Percentiles rank a stretch among this genome's conserved stretches.
Conservation (phyloP, 352 stramenopile genomes). For the Phytophthora meadii region DNA sequence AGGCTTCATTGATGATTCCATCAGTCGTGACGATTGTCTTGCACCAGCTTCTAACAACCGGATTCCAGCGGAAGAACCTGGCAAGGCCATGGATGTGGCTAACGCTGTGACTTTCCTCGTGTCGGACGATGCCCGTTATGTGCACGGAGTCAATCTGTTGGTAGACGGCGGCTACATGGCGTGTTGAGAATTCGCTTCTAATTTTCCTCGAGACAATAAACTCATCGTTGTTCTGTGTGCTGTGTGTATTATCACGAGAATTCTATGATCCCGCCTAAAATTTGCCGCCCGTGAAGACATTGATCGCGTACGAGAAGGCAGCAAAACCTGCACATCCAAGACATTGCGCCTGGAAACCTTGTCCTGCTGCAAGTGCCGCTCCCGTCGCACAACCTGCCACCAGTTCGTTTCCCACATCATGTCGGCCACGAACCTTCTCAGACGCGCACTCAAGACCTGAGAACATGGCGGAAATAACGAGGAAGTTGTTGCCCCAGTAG, state of each 20-base stretch:
- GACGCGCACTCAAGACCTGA: conserved; percentile 94
- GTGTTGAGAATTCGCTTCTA: conserved; percentile 33
- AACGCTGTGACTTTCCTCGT: conserved; percentile 76
- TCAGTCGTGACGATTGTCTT: conserved; percentile 63
- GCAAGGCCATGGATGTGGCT: conserved; percentile 69
- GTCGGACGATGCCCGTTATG: conserved; percentile 68
- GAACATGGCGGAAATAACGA: conserved; percentile 94
- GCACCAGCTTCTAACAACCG: conserved; percentile 51
- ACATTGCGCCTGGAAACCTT: conserved; percentile 93
- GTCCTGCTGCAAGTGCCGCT: conserved; percentile 93
- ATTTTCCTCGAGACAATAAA: neutral
- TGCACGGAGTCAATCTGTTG: conserved; percentile 69
- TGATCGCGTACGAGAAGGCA: conserved; percentile 91
- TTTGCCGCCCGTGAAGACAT: conserved; percentile 86
- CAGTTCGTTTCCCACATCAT: conserved; percentile 96
- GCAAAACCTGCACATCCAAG: conserved; percentile 94
- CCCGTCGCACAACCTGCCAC: conserved; percentile 95
- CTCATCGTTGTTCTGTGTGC: conserved; percentile 1
- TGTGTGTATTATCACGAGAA: conserved; percentile 28
- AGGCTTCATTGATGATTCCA: conserved; percentile 71
- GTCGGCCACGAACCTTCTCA: conserved; percentile 94
- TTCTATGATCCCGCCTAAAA: conserved; percentile 43
- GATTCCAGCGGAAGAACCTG: conserved; percentile 58
- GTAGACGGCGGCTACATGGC: conserved; percentile 69
- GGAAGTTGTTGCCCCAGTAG: conserved; percentile 90